Conservation (phyloP, 2,329 filamentous ascomycete genomes). For the Trichoderma gracile region DNA sequence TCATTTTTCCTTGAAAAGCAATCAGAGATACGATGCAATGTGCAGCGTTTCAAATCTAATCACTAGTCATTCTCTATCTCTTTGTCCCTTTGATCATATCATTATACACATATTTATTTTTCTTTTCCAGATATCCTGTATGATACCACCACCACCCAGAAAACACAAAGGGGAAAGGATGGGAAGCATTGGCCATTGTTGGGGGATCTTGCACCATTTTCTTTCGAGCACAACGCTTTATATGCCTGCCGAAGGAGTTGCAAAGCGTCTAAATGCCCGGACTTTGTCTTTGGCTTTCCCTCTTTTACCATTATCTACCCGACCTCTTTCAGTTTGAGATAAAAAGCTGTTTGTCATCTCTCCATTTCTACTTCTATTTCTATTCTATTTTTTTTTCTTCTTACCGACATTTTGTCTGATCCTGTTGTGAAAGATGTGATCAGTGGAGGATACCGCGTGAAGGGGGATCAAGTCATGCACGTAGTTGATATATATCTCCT, state of each 20-base stretch:
- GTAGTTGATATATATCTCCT: constrained; percentile 1
- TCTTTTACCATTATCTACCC: constrained; percentile 24
- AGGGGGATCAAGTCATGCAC: constrained; percentile 1
- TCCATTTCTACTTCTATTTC: constrained; percentile 14
- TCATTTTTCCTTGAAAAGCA: constrained; percentile 19
- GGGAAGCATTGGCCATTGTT: constrained; percentile 10
- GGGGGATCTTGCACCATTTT: neutral
- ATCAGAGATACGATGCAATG: constrained; percentile 23
- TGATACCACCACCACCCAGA: constrained; percentile 35
- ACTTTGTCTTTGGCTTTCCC: constrained; percentile 18
- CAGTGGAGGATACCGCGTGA: neutral
- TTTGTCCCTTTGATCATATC: constrained; percentile 4
- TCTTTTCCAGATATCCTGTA: constrained; percentile 27
- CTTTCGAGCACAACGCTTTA: too few species aligned
- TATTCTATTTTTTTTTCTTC: constrained; percentile 1
- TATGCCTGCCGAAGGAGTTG: neutral
- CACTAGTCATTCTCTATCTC: constrained; percentile 13
- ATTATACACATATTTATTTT: constrained; percentile 20
- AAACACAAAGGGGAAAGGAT: constrained; percentile 23
- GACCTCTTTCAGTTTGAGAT: constrained; percentile 2
- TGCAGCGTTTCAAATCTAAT: constrained; percentile 26
- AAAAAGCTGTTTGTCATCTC: constrained; percentile 14
- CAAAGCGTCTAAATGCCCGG: neutral
- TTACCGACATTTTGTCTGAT: neutral
- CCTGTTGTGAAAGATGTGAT: neutral